These are phyloP conservation scores for Hansenula sp. DNA, from an alignment of 1,139 yeast species.

Conservation along the genomic window DNA sequence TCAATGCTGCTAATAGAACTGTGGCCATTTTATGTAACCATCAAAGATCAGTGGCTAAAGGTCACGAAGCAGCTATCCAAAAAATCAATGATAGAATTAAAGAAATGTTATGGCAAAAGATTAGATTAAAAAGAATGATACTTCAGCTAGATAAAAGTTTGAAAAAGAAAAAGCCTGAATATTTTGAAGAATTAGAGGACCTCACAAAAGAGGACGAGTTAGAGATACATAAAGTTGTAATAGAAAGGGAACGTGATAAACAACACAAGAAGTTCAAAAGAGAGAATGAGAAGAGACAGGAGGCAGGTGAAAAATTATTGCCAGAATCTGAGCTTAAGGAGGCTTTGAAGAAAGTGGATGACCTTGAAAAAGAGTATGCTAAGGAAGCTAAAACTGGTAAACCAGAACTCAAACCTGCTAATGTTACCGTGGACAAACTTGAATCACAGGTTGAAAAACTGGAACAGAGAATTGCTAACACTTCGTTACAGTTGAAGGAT, in stretches of 20 bases:
- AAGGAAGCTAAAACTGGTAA: constrained; percentile 60
- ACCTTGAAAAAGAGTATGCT: constrained; percentile 46
- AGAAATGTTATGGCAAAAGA: constrained; percentile 82
- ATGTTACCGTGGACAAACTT: constrained; percentile 64
- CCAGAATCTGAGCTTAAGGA: constrained; percentile 55
- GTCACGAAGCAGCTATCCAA: constrained; percentile 75
- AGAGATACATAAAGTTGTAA: constrained; percentile 50
- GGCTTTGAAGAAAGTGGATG: constrained; percentile 56
- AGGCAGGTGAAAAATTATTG: constrained; percentile 50
- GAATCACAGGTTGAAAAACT: constrained; percentile 67
- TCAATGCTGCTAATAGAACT: constrained; percentile 91
- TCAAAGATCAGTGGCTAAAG: constrained; percentile 87
- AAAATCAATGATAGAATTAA: constrained; percentile 72
- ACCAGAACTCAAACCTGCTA: constrained; percentile 42
- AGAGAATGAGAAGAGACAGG: constrained; percentile 70
- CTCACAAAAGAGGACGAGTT: constrained; percentile 60
- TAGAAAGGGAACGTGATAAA: constrained; percentile 58
- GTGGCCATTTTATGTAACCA: constrained; percentile 97
- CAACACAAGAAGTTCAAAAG: constrained; percentile 60
- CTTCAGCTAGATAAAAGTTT: constrained; percentile 56
- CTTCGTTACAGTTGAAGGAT: constrained; percentile 75
- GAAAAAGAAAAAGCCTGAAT: constrained; percentile 47
- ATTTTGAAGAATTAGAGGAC: constrained; percentile 70
- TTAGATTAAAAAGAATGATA: constrained; percentile 68
- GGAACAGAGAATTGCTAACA: constrained; percentile 66